Conservation (phyloP, 2,329 filamentous ascomycete species). For the Colletotrichum viniferum region DNA sequence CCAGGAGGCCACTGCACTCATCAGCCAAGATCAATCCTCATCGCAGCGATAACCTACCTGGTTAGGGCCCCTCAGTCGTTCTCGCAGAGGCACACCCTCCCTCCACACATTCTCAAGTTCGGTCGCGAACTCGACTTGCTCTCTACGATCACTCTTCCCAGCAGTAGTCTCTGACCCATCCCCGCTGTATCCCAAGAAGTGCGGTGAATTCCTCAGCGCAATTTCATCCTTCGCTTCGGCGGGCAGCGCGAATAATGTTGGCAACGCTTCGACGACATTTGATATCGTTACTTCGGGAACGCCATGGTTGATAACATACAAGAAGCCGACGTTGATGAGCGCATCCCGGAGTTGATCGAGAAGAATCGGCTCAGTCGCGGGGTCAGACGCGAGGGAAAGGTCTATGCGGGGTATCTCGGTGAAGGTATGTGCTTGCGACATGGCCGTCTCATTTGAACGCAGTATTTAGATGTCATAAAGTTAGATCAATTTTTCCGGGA, state of each 20-base stretch:
- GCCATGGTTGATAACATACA: slow-evolving; percentile 56
- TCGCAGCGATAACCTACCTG: slow-evolving; percentile 37
- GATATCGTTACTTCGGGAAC: slow-evolving; percentile 39
- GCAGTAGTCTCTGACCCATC: slow-evolving; percentile 61
- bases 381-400: slow-evolving; percentile 45
- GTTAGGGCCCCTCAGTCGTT: slow-evolving; percentile 51
- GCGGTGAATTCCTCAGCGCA: slow-evolving; percentile 57
- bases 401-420: slow-evolving; percentile 53
- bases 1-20: slow-evolving; percentile 43
- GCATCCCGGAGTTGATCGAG: slow-evolving; percentile 49
- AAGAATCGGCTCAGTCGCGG: slow-evolving; percentile 36
- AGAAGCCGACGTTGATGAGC: slow-evolving; percentile 55
- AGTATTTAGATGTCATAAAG: background rate
- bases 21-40: background rate
- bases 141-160: slow-evolving; percentile 53
- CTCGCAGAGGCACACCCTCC: slow-evolving; percentile 38
- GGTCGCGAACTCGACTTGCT: slow-evolving; percentile 66
- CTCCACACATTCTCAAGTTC: slow-evolving; percentile 48
- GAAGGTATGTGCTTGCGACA: slow-evolving; percentile 27
- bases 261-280: slow-evolving; percentile 43
- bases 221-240: slow-evolving; percentile 40
- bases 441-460: background rate
- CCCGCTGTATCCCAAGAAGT: slow-evolving; percentile 64
- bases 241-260: slow-evolving; percentile 46
- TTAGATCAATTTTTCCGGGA: background rate